Evolutionary conservation across 1,284 basidiomycete genomes (phyloP).

Genomic region (Schizophyllum amplum): DNA sequence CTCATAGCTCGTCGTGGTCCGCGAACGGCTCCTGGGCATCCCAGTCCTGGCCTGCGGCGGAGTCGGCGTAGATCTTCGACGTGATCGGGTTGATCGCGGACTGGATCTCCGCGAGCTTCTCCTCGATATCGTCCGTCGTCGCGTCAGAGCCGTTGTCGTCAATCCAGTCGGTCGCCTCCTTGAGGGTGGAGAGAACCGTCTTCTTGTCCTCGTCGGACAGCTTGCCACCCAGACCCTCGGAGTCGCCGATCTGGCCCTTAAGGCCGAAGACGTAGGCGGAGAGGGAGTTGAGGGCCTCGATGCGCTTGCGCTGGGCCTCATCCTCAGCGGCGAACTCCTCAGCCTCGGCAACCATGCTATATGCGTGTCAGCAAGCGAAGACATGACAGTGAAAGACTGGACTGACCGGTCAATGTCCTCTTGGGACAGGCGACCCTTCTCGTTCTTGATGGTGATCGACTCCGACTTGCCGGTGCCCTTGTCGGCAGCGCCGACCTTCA

Average conservation of each 20-base stretch:
- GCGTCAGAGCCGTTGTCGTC: conserved; percentile 31
- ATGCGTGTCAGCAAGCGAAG: not conserved
- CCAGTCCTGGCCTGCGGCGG: conserved; percentile 5
- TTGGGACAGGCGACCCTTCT: conserved; percentile 75
- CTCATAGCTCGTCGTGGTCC: conserved; percentile 15
- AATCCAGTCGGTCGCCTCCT: conserved; percentile 90
- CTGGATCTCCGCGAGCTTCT: conserved; percentile 62
- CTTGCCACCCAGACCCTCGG: conserved; percentile 88
- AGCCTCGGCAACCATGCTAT: not conserved
- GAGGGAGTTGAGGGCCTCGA: conserved; percentile 78
- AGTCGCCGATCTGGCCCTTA: conserved; percentile 81
- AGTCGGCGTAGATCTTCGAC: conserved; percentile 13
- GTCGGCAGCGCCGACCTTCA: conserved; percentile 83
- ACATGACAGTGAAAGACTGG: not conserved
- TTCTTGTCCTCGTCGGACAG: conserved; percentile 85
- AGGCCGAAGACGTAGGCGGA: conserved; percentile 77
- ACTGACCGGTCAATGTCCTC: conserved; percentile 94
- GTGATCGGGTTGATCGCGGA: conserved; percentile 56
- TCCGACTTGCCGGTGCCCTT: conserved; percentile 90
- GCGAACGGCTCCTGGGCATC: conserved; percentile 3
- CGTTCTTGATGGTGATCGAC: conserved; percentile 84
- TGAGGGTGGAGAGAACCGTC: conserved; percentile 74
- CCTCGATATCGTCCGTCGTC: conserved; percentile 83
- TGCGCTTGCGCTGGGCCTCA: conserved; percentile 80
- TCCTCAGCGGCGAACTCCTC: conserved; percentile 51